Evolutionary conservation across 208 protist species (phyloP).

Genomic region (Crithidia fasciculata): DNA sequence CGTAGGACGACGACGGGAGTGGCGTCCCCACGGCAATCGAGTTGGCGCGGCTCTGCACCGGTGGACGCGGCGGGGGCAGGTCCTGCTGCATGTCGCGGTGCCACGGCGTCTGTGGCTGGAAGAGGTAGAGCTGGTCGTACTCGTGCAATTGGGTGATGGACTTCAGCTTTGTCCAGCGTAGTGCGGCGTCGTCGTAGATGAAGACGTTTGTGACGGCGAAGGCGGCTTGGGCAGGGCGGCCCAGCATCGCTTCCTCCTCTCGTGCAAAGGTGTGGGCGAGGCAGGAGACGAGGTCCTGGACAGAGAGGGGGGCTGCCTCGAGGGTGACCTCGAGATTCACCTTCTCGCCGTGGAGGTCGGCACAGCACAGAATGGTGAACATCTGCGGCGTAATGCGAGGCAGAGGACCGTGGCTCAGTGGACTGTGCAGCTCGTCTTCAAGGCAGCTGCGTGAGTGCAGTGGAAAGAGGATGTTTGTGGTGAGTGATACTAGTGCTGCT

Average conservation of each 20-base stretch:
- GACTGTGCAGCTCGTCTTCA: too few relatives aligned
- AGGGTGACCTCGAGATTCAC: constrained; percentile 81
- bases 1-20: not conserved
- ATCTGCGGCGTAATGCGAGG: constrained; percentile 15
- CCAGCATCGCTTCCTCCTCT: constrained; percentile 32
- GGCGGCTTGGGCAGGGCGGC: not conserved
- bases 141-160: constrained; percentile 69
- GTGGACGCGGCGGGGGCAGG: constrained; percentile 68
- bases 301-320: constrained; percentile 32
- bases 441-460: too few relatives aligned
- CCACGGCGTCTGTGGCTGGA: constrained; percentile 68
- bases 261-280: constrained; percentile 43
- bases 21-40: not conserved
- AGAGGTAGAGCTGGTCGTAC: constrained; percentile 88
- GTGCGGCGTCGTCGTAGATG: constrained; percentile 71
- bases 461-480: too few relatives aligned
- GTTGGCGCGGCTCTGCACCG: constrained; percentile 28
- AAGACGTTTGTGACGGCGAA: constrained; percentile 39
- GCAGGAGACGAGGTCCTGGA: constrained; percentile 43
- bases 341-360: constrained; percentile 80
- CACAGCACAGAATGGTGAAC: constrained; percentile 81
- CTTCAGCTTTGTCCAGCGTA: constrained; percentile 66
- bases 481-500: too few relatives aligned
- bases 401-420: not conserved
- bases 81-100: constrained; percentile 75